Evolutionary conservation across 441 rosid genomes (phyloP).

Genomic region (Erodium texanum): DNA sequence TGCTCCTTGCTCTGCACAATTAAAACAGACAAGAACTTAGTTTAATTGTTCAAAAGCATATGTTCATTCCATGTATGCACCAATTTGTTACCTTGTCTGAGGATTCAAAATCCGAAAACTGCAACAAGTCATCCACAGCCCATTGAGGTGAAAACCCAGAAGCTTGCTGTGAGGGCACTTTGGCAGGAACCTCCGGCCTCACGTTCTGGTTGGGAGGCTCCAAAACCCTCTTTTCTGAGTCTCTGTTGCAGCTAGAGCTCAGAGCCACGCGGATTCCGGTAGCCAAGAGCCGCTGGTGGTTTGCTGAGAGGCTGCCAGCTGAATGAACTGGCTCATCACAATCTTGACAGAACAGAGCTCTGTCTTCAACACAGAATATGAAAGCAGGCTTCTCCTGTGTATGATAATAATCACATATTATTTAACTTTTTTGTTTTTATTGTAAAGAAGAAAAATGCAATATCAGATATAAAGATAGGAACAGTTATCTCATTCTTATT

Average conservation of each 20-base stretch:
- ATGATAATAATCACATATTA: background rate
- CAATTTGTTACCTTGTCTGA: constrained; percentile 58
- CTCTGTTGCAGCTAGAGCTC: constrained; percentile 48
- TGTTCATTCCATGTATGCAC: too few species aligned
- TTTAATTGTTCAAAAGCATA: too few species aligned
- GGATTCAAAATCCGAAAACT: constrained; percentile 55
- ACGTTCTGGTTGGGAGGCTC: constrained; percentile 67
- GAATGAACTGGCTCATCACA: constrained; percentile 55
- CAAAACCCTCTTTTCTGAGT: constrained; percentile 33
- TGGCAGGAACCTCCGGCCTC: constrained; percentile 22
- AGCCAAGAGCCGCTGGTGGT: constrained; percentile 63
- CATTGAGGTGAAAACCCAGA: constrained; percentile 39
- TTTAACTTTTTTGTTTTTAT: too few species aligned
- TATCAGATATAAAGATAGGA: too few species aligned
- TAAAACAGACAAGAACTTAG: too few species aligned
- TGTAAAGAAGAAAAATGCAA: too few species aligned
- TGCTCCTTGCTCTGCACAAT: too few species aligned
- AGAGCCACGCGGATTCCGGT: constrained; percentile 76
- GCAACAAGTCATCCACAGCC: constrained; percentile 64
- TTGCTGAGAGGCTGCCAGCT: constrained; percentile 49
- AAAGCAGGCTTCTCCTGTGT: constrained; percentile 64
- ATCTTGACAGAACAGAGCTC: constrained; percentile 65
- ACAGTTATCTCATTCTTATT: too few species aligned
- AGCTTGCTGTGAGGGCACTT: constrained; percentile 35
- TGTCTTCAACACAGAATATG: constrained; percentile 90